Conservation (phyloP, 106 monocot species). For the Phalaenopsis aphrodite region DNA sequence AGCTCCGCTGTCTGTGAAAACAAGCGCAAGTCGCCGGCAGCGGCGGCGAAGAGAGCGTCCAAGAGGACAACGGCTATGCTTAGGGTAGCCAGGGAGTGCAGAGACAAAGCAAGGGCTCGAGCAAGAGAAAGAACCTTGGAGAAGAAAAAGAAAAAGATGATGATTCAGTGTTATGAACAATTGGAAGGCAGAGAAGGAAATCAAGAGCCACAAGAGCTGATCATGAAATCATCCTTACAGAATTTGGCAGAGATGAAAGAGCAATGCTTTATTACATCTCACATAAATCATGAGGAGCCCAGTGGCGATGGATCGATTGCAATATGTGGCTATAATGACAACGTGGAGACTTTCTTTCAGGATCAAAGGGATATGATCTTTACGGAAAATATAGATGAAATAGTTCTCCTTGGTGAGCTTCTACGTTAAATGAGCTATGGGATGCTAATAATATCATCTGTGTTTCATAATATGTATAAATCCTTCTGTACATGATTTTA, state of each 20-base stretch:
- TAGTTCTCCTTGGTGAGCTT: neutral
- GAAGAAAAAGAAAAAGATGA: constrained; percentile 17
- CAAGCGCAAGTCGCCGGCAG: too few species aligned
- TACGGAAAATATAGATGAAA: neutral
- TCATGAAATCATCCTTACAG: too few species aligned
- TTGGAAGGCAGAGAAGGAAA: too few species aligned
- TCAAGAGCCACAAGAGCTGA: too few species aligned
- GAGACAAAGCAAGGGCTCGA: constrained; percentile 32
- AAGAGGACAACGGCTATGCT: neutral
- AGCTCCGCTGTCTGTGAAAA: too few species aligned
- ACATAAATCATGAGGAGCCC: too few species aligned
- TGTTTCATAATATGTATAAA: too few species aligned
- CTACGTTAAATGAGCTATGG: neutral
- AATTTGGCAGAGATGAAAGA: too few species aligned
- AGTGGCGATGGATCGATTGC: neutral
- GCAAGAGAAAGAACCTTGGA: constrained; percentile 44
- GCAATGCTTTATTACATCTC: too few species aligned
- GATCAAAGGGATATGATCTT: neutral
- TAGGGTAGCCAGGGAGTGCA: constrained; percentile 15
- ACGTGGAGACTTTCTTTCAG: neutral
- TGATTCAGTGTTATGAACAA: too few species aligned
- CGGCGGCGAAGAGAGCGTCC: too few species aligned
- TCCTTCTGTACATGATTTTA: too few species aligned
- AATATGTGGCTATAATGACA: neutral
- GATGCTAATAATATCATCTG: neutral